Base-by-base conservation (phyloP, 805 yeast species). In the Wickerhamomyces bisporus region DNA sequence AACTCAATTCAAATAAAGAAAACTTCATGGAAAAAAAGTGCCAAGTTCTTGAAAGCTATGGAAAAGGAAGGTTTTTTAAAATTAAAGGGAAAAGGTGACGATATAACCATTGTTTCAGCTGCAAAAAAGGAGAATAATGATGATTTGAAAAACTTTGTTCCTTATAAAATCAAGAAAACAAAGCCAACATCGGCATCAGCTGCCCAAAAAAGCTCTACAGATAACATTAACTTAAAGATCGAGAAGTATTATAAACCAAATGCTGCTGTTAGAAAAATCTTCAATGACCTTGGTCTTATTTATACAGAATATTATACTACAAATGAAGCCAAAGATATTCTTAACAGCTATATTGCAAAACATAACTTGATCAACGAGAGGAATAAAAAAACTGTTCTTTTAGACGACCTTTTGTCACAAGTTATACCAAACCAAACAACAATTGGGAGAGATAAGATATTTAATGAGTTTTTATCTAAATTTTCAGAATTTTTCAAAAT, bases 1-100 rank as follows among this genome's bases (percentile, higher is more conserved):
- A 57, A 62, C 20, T 60, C 62, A 35, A 73, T 80, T 28, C 79
- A 74, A 47, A 72, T 84, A 41, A 89, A 88, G 59, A 82, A 78
- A 53, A 79, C 96, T 0, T 75, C 88, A 3, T 91, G 95, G 95
- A 88, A 85, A 59, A 91, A 91, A 54, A 77, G 91, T 4, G 73
- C 88, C 12, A 89, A 88, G 57, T 87, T 81, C 52, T 62, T 91
- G 38, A 91, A 87, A 54, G 79, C 84, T 6, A 86, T 89, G 80
- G 96, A 86, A 47, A 91, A 87, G 56, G 69, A 71, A 31, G 77
- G 77, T 2, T 74, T 80, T 39, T 43, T 93, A 17, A 78, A 77
- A 40, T 57, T 81, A 19, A 86, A 88, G 48, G 97, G 95, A 7
- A 85, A 86, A 52, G 93, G 81, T 27, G 96, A 89, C 41, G 94